These are phyloP conservation scores for Termitomyces sp. DNA, from an alignment of 1,284 basidiomycete species.

Conservation along the genomic window DNA sequence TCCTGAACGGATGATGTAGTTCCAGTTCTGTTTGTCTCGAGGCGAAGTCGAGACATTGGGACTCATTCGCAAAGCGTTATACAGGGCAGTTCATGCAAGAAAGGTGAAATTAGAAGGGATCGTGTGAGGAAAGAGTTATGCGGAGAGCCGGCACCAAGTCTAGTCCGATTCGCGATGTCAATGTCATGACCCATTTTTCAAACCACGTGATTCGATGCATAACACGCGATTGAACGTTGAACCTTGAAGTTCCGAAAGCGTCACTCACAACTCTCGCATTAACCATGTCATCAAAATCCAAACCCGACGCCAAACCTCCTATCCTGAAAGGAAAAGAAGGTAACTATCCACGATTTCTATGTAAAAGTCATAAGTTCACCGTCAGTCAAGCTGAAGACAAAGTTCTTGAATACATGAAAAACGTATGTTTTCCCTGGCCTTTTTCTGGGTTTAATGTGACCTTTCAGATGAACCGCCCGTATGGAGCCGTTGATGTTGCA, in stretches of 20 bases:
- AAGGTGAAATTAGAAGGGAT: conserved; percentile 1
- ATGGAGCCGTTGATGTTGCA: conserved; percentile 79
- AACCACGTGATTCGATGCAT: no score
- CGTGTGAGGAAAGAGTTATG: background rate
- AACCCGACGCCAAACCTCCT: conserved; percentile 52
- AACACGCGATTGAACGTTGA: no score
- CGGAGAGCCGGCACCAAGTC: background rate
- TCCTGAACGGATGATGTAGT: conserved; percentile 78
- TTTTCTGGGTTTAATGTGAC: background rate
- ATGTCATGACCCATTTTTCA: no score
- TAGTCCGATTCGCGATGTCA: conserved; percentile 11
- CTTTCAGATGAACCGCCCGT: conserved; percentile 67
- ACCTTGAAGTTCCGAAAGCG: no score
- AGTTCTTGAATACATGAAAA: conserved; percentile 69
- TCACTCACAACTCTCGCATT: background rate
- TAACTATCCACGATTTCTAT: conserved; percentile 15
- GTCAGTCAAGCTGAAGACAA: conserved; percentile 58
- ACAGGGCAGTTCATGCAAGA: conserved; percentile 20
- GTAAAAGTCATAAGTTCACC: background rate
- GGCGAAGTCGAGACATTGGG: conserved; percentile 48
- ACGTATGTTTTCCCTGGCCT: conserved; percentile 32
- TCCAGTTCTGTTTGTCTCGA: conserved; percentile 64
- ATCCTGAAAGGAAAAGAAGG: conserved; percentile 71
- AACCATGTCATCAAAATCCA: conserved; percentile 38
- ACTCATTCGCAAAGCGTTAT: conserved; percentile 47